A percentile compares a stretch with the other conserved stretches of the same genome.
phyloP scores from a whole-genome alignment of 192 early-diverging fungal genomes.

The Coemansia sp. region DNA sequence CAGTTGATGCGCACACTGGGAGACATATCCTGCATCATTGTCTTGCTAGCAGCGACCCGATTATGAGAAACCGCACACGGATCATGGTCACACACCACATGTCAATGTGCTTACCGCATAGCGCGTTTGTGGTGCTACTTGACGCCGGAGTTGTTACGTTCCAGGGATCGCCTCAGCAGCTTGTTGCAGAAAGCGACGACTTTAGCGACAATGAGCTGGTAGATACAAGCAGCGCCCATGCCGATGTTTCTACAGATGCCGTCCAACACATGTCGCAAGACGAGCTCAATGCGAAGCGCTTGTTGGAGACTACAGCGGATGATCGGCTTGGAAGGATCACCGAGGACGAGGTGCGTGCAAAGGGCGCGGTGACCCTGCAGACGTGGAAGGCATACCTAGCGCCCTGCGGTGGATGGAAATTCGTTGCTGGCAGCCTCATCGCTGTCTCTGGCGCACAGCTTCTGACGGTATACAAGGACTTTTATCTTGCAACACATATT shows the following conservation, averaged over 20 bases:
- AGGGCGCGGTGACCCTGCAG: conserved; percentile 65
- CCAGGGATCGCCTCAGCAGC: conserved; percentile 14
- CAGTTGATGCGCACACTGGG: conserved; percentile 92
- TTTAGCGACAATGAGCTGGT: not conserved
- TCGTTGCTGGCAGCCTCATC: conserved; percentile 55
- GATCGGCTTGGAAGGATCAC: conserved; percentile 61
- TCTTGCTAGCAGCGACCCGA: conserved; percentile 52
- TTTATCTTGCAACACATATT: conserved; percentile 34
- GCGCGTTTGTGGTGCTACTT: conserved; percentile 59
- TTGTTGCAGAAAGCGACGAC: not conserved
- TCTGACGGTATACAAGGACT: conserved; percentile 59
- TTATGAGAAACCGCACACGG: conserved; percentile 71
- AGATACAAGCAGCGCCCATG: not conserved
- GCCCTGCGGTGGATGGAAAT: conserved; percentile 63
- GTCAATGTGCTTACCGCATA: conserved; percentile 59
- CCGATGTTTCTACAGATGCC: conserved; percentile 8
- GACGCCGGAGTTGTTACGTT: conserved; percentile 52
- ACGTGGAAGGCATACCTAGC: conserved; percentile 75
- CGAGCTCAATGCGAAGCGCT: conserved; percentile 5
- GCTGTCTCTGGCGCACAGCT: conserved; percentile 54
- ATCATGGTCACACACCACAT: conserved; percentile 88
- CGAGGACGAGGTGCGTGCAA: conserved; percentile 72
- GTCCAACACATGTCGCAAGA: conserved; percentile 26
- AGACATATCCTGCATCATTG: conserved; percentile 77
- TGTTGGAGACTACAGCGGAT: not conserved